Evolutionary conservation across 768 basidiomycete genomes (phyloP).

Genomic region (Boletellus sp.): DNA sequence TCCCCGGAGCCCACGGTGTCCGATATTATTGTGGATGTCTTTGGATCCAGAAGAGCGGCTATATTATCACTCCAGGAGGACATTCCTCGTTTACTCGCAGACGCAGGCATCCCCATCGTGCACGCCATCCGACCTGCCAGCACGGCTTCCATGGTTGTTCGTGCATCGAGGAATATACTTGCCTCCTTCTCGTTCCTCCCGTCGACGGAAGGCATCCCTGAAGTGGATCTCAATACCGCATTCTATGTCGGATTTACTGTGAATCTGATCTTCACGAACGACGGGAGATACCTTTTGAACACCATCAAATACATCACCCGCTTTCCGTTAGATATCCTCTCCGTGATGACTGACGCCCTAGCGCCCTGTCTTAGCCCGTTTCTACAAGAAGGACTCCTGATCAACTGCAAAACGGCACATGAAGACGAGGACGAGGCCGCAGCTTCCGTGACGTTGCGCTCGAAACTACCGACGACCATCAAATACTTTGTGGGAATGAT

Average conservation of each 20-base stretch:
- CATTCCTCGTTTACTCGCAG: slow-evolving; percentile 30
- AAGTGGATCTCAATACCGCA: slow-evolving; percentile 34
- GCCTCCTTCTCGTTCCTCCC: slow-evolving; percentile 27
- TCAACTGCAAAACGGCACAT: slow-evolving; percentile 29
- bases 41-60: slow-evolving; percentile 35
- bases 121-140: slow-evolving; percentile 29
- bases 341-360: slow-evolving; percentile 39
- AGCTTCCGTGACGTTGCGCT: slow-evolving; percentile 25
- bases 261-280: slow-evolving; percentile 36
- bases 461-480: slow-evolving; percentile 22
- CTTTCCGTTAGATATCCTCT: slow-evolving; percentile 41
- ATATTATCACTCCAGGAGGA: slow-evolving; percentile 36
- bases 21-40: slow-evolving; percentile 47
- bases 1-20: slow-evolving; percentile 33
- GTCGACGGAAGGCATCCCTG: slow-evolving; percentile 20
- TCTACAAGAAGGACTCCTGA: slow-evolving; percentile 26
- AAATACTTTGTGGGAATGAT: slow-evolving; percentile 50
- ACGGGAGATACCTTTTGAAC: slow-evolving; percentile 30
- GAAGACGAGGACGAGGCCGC: slow-evolving; percentile 31
- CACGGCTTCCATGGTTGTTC: slow-evolving; percentile 37
- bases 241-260: slow-evolving; percentile 36
- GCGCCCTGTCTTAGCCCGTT: slow-evolving; percentile 30
- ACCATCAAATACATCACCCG: slow-evolving; percentile 33
- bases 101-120: slow-evolving; percentile 20
- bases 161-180: slow-evolving; percentile 39